Evolutionary conservation across 345 rosid species (phyloP).

Genomic region (Dipteronia sinensis): DNA sequence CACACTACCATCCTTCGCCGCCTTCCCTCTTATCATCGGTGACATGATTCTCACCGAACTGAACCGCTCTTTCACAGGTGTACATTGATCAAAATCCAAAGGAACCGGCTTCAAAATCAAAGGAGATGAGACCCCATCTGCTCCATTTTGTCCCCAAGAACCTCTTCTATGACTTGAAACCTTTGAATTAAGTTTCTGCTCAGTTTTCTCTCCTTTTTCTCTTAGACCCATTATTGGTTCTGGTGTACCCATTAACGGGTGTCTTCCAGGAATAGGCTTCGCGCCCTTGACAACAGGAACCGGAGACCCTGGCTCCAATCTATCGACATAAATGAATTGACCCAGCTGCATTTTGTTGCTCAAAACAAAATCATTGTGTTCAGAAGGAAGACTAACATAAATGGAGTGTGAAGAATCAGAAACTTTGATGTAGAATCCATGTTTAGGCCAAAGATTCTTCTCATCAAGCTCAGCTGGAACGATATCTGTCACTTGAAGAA

Average conservation of each 20-base stretch:
- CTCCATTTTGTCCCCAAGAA: constrained; percentile 73
- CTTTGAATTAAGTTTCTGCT: constrained; percentile 39
- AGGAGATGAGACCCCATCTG: constrained; percentile 55
- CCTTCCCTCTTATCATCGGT: constrained; percentile 58
- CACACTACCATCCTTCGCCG: constrained; percentile 38
- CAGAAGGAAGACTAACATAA: constrained; percentile 85
- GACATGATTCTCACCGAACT: constrained; percentile 48
- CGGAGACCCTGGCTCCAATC: constrained; percentile 88
- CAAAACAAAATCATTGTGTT: constrained; percentile 77
- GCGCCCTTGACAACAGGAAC: constrained; percentile 84
- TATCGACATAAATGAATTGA: constrained; percentile 84
- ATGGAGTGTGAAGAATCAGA: constrained; percentile 93
- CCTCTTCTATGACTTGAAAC: constrained; percentile 60
- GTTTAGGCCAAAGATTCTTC: constrained; percentile 83
- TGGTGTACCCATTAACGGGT: constrained; percentile 85
- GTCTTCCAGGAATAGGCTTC: constrained; percentile 89
- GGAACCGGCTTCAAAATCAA: constrained; percentile 74
- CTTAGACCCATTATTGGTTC: constrained; percentile 80
- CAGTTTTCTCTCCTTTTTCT: constrained; percentile 46
- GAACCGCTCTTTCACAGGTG: constrained; percentile 64
- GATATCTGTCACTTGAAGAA: constrained; percentile 88
- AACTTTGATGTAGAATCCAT: constrained; percentile 90
- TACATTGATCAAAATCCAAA: constrained; percentile 82
- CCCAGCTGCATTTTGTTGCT: constrained; percentile 96
- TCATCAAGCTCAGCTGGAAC: constrained; percentile 96